Evolutionary conservation across 2,329 filamentous ascomycete genomes (phyloP), one percentile per base, ranked within the genome.

Genomic region (Fusarium begoniae): DNA sequence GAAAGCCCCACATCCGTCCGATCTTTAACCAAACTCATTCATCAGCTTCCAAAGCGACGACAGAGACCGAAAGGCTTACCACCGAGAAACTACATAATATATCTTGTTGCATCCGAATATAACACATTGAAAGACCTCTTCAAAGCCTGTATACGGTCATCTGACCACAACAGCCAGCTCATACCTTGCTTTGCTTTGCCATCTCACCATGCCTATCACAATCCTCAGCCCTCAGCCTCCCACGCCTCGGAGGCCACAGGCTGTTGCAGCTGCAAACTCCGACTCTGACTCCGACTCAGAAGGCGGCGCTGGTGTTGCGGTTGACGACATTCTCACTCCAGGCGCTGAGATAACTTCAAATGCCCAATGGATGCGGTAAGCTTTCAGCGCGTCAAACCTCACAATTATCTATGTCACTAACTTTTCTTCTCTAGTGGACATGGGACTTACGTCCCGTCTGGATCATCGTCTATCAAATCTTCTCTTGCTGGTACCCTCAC

Each of bases 301-400:
- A 38, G 86, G 84, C 66, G 86, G 85, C 51, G 86, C 80, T 22
- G 84, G 86, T 58, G 73, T 87, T 12, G 81, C 85, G 37, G 83
- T 84, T 63, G 75, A 78, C 78, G 84, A 88, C 41, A 92, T 98
- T 75, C 92, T 98, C 76, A 98, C 95, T 2, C 96, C 96, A 2
- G 96, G 96, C 79, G 93, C 97, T 81, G 85, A 93, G 69, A 94
- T 98, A 77, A 98, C 96, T 17, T 90, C 92, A 74, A 95, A 98
- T 83, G 89, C 94, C n/a, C 95, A 98, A 86, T 98, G 94, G 94
- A 98, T 98, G 96, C 91, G 91, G 89, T 91, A 83, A 59, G 85
- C 73, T 41, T 45, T 44, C 41, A 45, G 38, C 53, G 47, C 63
- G 41, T 35, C 32, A 64, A 47, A 69, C 56, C 28, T 61, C 50